Evolutionary conservation across 345 rosid genomes (phyloP).

Genomic region (Sapria himalayana): DNA sequence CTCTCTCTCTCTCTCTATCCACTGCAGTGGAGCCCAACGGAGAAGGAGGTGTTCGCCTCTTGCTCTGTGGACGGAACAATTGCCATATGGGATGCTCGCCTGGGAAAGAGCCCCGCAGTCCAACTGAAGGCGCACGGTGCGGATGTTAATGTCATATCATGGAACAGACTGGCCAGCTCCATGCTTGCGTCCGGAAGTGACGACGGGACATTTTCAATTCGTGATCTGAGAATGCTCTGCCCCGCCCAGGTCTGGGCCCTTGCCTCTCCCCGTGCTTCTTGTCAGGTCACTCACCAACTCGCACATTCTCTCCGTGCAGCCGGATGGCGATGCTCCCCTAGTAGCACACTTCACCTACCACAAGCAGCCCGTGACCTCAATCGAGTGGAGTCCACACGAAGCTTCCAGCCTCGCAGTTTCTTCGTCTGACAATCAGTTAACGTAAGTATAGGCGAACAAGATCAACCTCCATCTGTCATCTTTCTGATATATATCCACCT

Average conservation of each 20-base stretch:
- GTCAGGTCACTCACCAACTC: no score
- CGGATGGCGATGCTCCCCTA: constrained; percentile 60
- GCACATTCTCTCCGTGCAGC: constrained; percentile 5
- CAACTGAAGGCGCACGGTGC: constrained; percentile 75
- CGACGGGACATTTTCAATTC: constrained; percentile 84
- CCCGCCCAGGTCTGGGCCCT: constrained; percentile 6
- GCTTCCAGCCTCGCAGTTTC: constrained; percentile 72
- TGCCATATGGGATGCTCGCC: constrained; percentile 77
- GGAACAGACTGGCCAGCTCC: constrained; percentile 91
- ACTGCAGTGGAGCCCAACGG: constrained; percentile 90
- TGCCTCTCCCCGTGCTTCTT: background rate
- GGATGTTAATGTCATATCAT: constrained; percentile 89
- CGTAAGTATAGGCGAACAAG: no score
- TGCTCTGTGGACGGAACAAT: constrained; percentile 66
- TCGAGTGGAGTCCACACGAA: constrained; percentile 90
- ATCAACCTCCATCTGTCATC: no score
- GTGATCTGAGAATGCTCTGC: constrained; percentile 62
- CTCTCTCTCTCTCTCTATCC: constrained; percentile 6
- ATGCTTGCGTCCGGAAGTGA: constrained; percentile 96
- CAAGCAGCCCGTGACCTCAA: constrained; percentile 74
- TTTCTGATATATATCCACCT: no score
- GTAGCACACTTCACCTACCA: constrained; percentile 89
- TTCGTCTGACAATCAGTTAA: constrained; percentile 70
- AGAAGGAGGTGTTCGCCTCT: constrained; percentile 60
- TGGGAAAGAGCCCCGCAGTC: constrained; percentile 41